These are phyloP conservation scores for Porcisia hertigi DNA, from an alignment of 208 protist species.

Conservation along the genomic window DNA sequence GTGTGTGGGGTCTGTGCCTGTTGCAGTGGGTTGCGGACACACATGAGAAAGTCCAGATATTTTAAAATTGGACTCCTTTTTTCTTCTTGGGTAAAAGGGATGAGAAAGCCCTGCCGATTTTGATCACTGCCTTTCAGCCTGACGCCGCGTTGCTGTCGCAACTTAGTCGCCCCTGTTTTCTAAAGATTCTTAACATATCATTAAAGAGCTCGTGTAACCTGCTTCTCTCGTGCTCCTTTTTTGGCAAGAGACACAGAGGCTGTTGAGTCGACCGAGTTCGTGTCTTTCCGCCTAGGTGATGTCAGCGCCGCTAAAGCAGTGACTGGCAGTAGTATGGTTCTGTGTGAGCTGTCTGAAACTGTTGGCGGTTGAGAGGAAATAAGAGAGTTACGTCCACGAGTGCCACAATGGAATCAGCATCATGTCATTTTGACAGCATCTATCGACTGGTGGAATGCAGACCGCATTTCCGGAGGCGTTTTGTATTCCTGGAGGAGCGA, in stretches of 20 bases:
- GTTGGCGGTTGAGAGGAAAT: not conserved
- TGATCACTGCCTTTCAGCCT: not conserved
- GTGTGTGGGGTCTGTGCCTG: no score
- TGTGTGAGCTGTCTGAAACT: not conserved
- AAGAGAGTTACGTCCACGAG: not conserved
- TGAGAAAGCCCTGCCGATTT: no score
- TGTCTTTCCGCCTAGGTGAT: not conserved
- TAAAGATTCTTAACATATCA: not conserved
- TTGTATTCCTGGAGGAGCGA: no score
- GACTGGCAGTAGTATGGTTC: not conserved
- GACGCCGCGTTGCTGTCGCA: not conserved
- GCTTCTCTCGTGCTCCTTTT: no score
- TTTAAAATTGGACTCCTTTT: no score
- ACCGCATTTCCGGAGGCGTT: not conserved
- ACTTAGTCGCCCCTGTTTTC: not conserved
- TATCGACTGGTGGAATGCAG: not conserved
- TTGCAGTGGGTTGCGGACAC: no score
- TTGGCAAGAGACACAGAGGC: not conserved
- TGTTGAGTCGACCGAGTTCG: not conserved
- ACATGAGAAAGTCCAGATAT: no score
- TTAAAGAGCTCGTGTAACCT: not conserved
- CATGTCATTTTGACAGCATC: not conserved
- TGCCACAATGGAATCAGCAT: not conserved
- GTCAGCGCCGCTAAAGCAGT: not conserved
- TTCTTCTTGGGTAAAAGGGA: no score